phyloP scores from a whole-genome alignment of 2,329 filamentous ascomycete genomes.

The Aspergillus caelatus region DNA sequence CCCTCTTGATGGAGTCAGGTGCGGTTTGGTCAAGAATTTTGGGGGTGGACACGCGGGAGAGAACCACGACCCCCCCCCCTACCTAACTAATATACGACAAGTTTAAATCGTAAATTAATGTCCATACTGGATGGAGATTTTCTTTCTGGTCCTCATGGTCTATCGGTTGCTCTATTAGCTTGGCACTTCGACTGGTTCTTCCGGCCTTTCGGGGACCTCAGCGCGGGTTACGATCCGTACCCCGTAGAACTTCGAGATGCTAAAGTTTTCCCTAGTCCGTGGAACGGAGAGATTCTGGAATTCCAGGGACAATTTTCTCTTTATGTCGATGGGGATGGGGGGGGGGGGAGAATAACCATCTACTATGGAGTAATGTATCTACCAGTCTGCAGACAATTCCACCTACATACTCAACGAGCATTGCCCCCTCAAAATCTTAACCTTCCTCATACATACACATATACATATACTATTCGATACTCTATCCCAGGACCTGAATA shows the following conservation, averaged over 20 bases:
- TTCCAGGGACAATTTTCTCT: background rate
- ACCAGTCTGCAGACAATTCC: background rate
- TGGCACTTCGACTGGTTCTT: slow-evolving; percentile 5
- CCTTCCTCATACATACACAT: too few relatives aligned
- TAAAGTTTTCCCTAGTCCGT: background rate
- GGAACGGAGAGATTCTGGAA: background rate
- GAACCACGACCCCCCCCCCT: background rate
- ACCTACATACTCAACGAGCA: background rate
- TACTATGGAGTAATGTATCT: background rate
- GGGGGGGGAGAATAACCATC: background rate
- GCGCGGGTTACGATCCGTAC: background rate
- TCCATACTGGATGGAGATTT: background rate
- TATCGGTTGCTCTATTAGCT: slow-evolving; percentile 9
- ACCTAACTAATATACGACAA: background rate
- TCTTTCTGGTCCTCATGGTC: background rate
- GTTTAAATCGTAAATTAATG: slow-evolving; percentile 2
- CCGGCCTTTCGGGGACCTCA: slow-evolving; percentile 9
- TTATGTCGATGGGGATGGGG: background rate
- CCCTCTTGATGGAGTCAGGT: background rate
- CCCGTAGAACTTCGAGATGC: background rate
- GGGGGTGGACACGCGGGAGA: background rate
- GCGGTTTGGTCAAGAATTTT: background rate
- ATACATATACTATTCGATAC: background rate
- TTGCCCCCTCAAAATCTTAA: background rate
- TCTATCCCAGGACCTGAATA: background rate